These are phyloP conservation scores for Aspergillus ochraceoroseus DNA, from an alignment of 2,329 filamentous ascomycete species.

Conservation along the genomic window DNA sequence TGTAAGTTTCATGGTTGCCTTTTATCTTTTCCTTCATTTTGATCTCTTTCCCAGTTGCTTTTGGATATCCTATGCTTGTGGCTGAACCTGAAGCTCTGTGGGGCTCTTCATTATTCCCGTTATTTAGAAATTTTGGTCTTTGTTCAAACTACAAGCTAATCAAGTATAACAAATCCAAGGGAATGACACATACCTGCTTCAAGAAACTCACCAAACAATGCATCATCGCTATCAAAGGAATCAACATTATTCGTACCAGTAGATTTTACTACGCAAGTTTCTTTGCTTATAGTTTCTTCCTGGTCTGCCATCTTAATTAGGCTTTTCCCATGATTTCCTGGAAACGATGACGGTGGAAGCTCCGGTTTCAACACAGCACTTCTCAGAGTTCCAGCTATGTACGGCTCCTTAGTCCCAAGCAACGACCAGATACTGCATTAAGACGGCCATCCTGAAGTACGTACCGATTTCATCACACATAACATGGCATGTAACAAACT, in stretches of 20 bases:
- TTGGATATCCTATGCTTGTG: neutral
- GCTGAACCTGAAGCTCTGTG: neutral
- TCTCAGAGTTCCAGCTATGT: slow-evolving; percentile 55
- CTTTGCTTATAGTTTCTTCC: too few species aligned
- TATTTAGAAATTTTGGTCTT: neutral
- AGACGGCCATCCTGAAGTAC: too few species aligned
- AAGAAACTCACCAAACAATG: slow-evolving; percentile 53
- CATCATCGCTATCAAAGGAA: slow-evolving; percentile 50
- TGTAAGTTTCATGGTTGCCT: slow-evolving; percentile 15
- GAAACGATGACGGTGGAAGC: slow-evolving; percentile 47
- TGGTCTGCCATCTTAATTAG: too few species aligned
- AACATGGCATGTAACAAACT: slow-evolving; percentile 62
- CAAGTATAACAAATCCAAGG: neutral
- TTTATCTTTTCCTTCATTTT: slow-evolving; percentile 12
- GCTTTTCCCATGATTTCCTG: slow-evolving; percentile 14
- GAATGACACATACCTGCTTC: slow-evolving; percentile 32
- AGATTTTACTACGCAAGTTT: slow-evolving; percentile 4
- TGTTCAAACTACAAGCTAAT: neutral
- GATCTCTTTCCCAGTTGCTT: slow-evolving; percentile 12
- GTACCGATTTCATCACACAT: slow-evolving; percentile 79
- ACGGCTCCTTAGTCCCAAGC: too few species aligned
- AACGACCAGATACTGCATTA: too few species aligned
- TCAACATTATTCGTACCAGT: too few species aligned
- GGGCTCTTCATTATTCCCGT: neutral
- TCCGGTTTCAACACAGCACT: slow-evolving; percentile 51